Conservation (phyloP, 2,329 filamentous ascomycete genomes). For the Xylaria sp. region DNA sequence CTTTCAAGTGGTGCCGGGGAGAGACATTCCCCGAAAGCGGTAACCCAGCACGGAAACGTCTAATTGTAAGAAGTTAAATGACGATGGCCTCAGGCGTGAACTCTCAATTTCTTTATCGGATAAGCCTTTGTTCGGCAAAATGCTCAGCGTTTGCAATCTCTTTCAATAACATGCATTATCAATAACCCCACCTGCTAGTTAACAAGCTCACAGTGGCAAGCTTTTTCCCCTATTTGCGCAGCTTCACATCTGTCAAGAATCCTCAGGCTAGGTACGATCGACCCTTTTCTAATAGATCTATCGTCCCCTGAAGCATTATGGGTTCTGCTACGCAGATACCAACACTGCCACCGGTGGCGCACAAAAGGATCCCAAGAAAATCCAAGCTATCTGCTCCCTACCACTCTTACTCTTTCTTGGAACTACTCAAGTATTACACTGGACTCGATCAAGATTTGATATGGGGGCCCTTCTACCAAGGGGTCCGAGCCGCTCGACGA, state of each 20-base stretch:
- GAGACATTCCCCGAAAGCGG: slow-evolving; percentile 38
- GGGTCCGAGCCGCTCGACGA: slow-evolving; percentile 25
- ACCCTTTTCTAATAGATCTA: neutral
- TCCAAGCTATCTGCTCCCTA: neutral
- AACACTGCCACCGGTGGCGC: slow-evolving; percentile 28
- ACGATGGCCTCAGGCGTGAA: slow-evolving; percentile 12
- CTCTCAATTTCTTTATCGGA: slow-evolving; percentile 23
- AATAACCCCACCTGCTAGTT: slow-evolving; percentile 21
- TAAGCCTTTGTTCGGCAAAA: slow-evolving; percentile 30
- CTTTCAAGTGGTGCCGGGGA: slow-evolving; percentile 9
- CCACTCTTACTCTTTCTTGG: slow-evolving; percentile 12
- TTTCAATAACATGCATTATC: slow-evolving; percentile 38
- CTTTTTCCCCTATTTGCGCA: slow-evolving; percentile 5
- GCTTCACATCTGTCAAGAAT: slow-evolving; percentile 11
- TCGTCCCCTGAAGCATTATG: slow-evolving; percentile 26
- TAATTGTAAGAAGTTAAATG: neutral
- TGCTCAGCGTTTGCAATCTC: slow-evolving; percentile 24
- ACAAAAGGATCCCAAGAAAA: neutral
- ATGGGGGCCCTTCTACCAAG: slow-evolving; percentile 39
- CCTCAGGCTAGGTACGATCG: slow-evolving; percentile 3
- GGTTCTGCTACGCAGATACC: neutral
- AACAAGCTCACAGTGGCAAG: slow-evolving; percentile 9
- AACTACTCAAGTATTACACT: slow-evolving; percentile 9
- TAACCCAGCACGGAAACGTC: slow-evolving; percentile 35
- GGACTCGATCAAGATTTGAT: slow-evolving; percentile 33